Evolutionary conservation across 177 flowering plant species (phyloP), one percentile per base, ranked within the genome.

Genomic region (Telopea speciosissima): DNA sequence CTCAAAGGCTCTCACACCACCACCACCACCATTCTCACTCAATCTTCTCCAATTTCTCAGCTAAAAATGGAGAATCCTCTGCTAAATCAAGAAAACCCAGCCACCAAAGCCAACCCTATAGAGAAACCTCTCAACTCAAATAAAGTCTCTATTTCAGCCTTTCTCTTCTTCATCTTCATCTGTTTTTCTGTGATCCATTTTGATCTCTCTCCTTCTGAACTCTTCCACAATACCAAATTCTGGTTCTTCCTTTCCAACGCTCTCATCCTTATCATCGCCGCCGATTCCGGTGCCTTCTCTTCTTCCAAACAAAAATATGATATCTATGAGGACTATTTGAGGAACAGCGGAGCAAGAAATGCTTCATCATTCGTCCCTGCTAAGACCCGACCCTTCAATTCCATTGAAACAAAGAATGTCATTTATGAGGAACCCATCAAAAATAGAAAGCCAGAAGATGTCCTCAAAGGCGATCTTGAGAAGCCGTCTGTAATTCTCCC

Each of bases 231-330:
- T 77, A 77, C 85, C 77, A 84, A 78, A 17, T 89, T 89, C 59
- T 89, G 91, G 94, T 89, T 88, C 72, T 69, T 88, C 76, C 76
- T 88, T 49, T 82, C 85, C 77, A 88, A 89, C 86, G 83, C 86
- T 42, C 83, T 88, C 73, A 80, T 88, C 71, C 72, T 89, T 83
- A 80, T 88, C 71, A 76, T 86, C 16, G 88, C 85, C 0, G 85
- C 76, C 0, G 89, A 88, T 69, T 88, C 81, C 56, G 83, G 84
- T 16, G 78, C 80, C 1, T 85, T 82, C 76, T 83, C 86, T 62
- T 78, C 89, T 5, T 69, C 78, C 10, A 72, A 75, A 49, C 63
- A 67, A 3, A 66, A 60, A 24, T 44, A 72, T 23, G 85, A 81
- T 54, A 58, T 76, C 42, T 79, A 80, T 65, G 81, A 85, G 13